A percentile compares a stretch with the other conserved stretches of the same genome.
These are phyloP conservation scores for Zymoseptoria crescenta DNA, from an alignment of 2,329 filamentous ascomycete genomes.

Conservation along the genomic window DNA sequence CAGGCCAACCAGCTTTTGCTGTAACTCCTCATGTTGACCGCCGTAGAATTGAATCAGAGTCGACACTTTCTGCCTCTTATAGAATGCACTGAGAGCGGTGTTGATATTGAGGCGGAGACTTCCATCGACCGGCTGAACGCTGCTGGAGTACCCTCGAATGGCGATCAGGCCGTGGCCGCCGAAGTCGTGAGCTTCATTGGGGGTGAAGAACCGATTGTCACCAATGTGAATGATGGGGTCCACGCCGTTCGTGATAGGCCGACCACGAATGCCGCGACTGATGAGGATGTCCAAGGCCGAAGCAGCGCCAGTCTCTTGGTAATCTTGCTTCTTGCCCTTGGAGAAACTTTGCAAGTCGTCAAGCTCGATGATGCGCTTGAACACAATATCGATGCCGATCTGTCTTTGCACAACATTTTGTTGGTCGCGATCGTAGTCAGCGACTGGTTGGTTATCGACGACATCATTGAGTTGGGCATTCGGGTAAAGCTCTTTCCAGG, in stretches of 20 bases:
- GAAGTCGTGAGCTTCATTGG: not conserved
- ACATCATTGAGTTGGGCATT: not conserved
- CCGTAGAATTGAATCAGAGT: too few relatives aligned
- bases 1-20: too few relatives aligned
- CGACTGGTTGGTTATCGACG: not conserved
- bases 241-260: too few relatives aligned
- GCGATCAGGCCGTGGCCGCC: constrained; percentile 2
- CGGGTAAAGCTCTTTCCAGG: constrained; percentile 1
- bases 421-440: not conserved
- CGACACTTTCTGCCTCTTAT: not conserved
- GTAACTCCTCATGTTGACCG: too few relatives aligned
- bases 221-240: too few relatives aligned
- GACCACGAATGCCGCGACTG: not conserved
- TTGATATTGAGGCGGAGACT: constrained; percentile 15
- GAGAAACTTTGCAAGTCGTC: constrained; percentile 1
- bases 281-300: constrained; percentile 14
- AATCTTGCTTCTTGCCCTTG: too few relatives aligned
- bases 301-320: constrained; percentile 1
- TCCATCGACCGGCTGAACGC: constrained; percentile 3
- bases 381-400: not conserved
- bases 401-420: too few relatives aligned
- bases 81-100: constrained; percentile 11
- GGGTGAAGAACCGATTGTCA: constrained; percentile 7
- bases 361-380: not conserved
- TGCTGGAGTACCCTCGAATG: constrained; percentile 6